Conservation (phyloP, 2,329 filamentous ascomycete genomes). For the Apiospora hydei region DNA sequence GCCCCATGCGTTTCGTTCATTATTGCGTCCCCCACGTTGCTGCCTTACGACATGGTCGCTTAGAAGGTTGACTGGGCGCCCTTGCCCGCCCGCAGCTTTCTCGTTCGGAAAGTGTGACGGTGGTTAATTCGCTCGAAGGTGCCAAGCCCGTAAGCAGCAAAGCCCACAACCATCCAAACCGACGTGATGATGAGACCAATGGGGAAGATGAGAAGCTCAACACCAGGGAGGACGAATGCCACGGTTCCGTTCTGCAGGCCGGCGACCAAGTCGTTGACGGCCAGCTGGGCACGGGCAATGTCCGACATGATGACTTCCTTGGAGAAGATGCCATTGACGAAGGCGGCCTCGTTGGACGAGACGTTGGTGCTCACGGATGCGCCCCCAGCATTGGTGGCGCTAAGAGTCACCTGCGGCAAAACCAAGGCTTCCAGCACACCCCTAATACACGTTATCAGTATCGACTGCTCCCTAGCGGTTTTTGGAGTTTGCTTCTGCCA, state of each 20-base stretch:
- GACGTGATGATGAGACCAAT: slow-evolving; percentile 72
- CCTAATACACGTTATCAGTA: slow-evolving; percentile 45
- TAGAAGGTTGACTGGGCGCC: slow-evolving; percentile 40
- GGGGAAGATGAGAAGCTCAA: slow-evolving; percentile 73
- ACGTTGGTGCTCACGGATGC: slow-evolving; percentile 67
- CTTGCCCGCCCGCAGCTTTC: slow-evolving; percentile 53
- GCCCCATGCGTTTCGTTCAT: background rate
- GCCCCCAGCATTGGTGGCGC: slow-evolving; percentile 61
- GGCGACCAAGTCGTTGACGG: slow-evolving; percentile 55
- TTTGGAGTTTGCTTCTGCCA: background rate
- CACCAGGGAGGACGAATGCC: slow-evolving; percentile 74
- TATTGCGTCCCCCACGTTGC: background rate
- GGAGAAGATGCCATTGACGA: slow-evolving; percentile 75
- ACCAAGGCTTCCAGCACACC: slow-evolving; percentile 67
- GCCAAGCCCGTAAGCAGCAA: slow-evolving; percentile 67
- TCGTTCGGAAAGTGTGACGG: slow-evolving; percentile 66
- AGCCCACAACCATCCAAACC: slow-evolving; percentile 65
- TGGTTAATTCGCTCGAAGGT: slow-evolving; percentile 72
- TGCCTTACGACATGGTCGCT: slow-evolving; percentile 12
- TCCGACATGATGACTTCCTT: slow-evolving; percentile 60
- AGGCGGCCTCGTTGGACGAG: slow-evolving; percentile 73
- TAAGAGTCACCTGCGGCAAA: slow-evolving; percentile 72
- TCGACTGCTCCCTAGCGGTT: background rate
- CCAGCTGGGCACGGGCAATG: slow-evolving; percentile 55
- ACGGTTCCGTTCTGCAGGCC: slow-evolving; percentile 58